Evolutionary conservation across 768 basidiomycete species (phyloP).

Genomic region (Mycena alexandri): DNA sequence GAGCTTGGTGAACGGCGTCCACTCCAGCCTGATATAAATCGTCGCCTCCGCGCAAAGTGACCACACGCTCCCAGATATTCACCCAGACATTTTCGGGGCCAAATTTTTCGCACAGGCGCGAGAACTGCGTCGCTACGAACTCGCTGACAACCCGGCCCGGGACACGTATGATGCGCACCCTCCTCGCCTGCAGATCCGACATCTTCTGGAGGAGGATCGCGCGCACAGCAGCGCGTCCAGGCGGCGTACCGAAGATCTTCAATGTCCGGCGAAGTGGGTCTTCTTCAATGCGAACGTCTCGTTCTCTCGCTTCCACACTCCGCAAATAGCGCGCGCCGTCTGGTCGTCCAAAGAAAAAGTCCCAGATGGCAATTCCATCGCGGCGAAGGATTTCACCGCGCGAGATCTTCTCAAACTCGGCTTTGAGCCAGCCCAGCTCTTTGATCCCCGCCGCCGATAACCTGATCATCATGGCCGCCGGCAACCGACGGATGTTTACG

Average conservation of each 20-base stretch:
- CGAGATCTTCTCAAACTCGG: constrained; percentile 70
- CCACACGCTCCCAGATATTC: constrained; percentile 55
- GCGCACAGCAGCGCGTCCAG: constrained; percentile 55
- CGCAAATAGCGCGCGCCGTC: constrained; percentile 61
- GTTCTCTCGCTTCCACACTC: constrained; percentile 53
- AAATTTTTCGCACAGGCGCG: constrained; percentile 59
- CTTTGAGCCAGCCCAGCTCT: constrained; percentile 68
- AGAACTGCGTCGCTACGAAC: constrained; percentile 62
- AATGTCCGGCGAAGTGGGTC: constrained; percentile 59
- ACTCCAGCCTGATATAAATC: constrained; percentile 57
- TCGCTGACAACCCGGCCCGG: constrained; percentile 58
- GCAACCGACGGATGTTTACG: constrained; percentile 36
- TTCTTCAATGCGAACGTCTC: constrained; percentile 58
- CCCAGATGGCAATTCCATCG: constrained; percentile 71
- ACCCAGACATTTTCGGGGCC: constrained; percentile 71
- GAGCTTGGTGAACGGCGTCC: constrained; percentile 53
- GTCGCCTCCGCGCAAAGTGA: constrained; percentile 71
- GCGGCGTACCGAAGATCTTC: constrained; percentile 65
- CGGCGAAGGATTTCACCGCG: constrained; percentile 70
- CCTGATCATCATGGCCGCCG: constrained; percentile 51
- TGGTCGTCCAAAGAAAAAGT: constrained; percentile 65
- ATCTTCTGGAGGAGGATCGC: constrained; percentile 62
- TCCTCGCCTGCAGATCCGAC: constrained; percentile 55
- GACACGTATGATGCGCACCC: constrained; percentile 60
- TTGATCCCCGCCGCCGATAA: constrained; percentile 64